These are phyloP conservation scores for Anthracocystis walkeri DNA, from an alignment of 1,284 basidiomycete genomes.

Conservation along the genomic window DNA sequence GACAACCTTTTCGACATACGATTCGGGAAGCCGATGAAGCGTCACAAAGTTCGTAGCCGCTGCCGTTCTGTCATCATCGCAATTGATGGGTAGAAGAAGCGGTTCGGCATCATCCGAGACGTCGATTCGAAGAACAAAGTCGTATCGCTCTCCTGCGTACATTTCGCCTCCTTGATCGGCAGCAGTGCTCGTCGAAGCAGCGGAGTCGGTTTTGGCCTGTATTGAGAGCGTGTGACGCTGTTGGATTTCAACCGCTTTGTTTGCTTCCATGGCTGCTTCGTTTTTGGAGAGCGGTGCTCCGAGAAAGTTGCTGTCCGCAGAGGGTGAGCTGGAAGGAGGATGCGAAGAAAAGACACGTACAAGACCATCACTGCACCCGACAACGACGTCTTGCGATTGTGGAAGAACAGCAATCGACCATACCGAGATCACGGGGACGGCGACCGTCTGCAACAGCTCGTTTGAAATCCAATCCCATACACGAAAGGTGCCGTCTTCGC, in stretches of 20 bases:
- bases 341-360: conserved; percentile 46
- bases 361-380: conserved; percentile 43
- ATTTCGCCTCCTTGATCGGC: conserved; percentile 2
- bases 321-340: not conserved
- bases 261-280: conserved; percentile 13
- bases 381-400: conserved; percentile 38
- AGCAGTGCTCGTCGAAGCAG: not conserved
- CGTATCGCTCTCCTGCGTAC: conserved; percentile 36
- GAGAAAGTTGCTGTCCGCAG: conserved; percentile 13
- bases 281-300: conserved; percentile 19
- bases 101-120: conserved; percentile 51
- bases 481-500: conserved; percentile 48
- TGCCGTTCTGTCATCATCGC: conserved; percentile 23
- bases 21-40: conserved; percentile 27
- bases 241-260: conserved; percentile 11
- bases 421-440: conserved; percentile 41
- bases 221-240: conserved; percentile 1
- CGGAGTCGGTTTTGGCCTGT: no score
- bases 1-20: conserved; percentile 40
- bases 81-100: conserved; percentile 38
- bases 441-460: conserved; percentile 26
- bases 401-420: conserved; percentile 48
- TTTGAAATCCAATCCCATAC: conserved; percentile 36
- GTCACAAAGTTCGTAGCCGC: conserved; percentile 32
- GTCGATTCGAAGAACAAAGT: conserved; percentile 49